A percentile compares a stretch with the other conserved stretches of the same genome.
Evolutionary conservation across 2,329 filamentous ascomycete species (phyloP).

Genomic region (Simplicillium sp.): DNA sequence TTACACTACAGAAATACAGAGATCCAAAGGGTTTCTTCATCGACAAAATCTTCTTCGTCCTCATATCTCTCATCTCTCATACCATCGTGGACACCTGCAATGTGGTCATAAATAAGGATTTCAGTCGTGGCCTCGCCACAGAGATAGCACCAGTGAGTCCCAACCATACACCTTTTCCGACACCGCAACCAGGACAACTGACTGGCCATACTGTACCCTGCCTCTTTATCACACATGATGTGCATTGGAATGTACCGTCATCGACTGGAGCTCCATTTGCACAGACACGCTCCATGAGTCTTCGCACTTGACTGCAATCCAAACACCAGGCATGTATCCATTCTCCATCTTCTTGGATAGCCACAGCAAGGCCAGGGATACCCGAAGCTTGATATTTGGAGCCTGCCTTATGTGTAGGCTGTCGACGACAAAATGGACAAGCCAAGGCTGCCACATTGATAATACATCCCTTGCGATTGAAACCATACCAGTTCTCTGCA

Average conservation of each 20-base stretch:
- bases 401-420: constrained; percentile 26
- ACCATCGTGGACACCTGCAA: constrained; percentile 21
- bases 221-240: constrained; percentile 20
- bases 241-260: constrained; percentile 29
- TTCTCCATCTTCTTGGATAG: constrained; percentile 26
- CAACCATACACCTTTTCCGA: constrained; percentile 24
- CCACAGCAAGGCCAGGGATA: constrained; percentile 26
- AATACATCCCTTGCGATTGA: constrained; percentile 30
- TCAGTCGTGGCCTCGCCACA: constrained; percentile 20
- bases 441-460: constrained; percentile 37
- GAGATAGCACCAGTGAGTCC: constrained; percentile 29
- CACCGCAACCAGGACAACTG: constrained; percentile 26
- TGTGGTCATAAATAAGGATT: constrained; percentile 25
- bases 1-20: no score
- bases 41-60: constrained; percentile 4
- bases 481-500: constrained; percentile 36
- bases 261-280: constrained; percentile 27
- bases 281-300: constrained; percentile 32
- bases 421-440: constrained; percentile 40
- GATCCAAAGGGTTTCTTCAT: no score
- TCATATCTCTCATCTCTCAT: constrained; percentile 14
- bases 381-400: constrained; percentile 24
- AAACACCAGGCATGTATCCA: constrained; percentile 41
- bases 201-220: constrained; percentile 5
- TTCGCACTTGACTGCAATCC: constrained; percentile 29